A percentile compares a stretch with the other conserved stretches of the same genome.
These are phyloP conservation scores for Nissolia schottii DNA, from an alignment of 306 rosid genomes.

Conservation along the genomic window DNA sequence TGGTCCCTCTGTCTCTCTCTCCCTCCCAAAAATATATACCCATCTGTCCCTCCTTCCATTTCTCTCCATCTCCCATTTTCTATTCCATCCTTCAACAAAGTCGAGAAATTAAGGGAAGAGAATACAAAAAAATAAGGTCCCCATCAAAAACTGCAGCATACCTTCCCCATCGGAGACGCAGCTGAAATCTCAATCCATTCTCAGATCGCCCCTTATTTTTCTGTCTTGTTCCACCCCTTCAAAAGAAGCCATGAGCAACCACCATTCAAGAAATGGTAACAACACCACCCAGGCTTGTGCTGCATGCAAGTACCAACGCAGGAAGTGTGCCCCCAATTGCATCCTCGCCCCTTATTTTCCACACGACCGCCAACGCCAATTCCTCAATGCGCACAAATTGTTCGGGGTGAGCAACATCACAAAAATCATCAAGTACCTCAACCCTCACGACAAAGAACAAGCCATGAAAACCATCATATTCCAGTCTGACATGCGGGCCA, in stretches of 20 bases:
- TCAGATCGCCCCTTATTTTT: background rate
- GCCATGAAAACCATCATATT: slow-evolving; percentile 74
- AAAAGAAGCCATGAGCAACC: slow-evolving; percentile 20
- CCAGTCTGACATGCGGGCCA: slow-evolving; percentile 79
- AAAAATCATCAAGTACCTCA: slow-evolving; percentile 52
- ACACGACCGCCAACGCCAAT: slow-evolving; percentile 67
- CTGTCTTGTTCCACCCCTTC: background rate
- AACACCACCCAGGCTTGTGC: slow-evolving; percentile 86
- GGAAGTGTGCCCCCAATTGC: slow-evolving; percentile 89
- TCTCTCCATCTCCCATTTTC: slow-evolving; percentile 40
- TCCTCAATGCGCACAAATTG: slow-evolving; percentile 71
- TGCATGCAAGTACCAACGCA: slow-evolving; percentile 86
- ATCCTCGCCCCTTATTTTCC: slow-evolving; percentile 85
- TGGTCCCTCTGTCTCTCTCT: too few species aligned
- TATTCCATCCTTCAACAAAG: slow-evolving; percentile 12
- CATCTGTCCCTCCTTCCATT: slow-evolving; percentile 36
- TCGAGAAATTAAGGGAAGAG: slow-evolving; percentile 31
- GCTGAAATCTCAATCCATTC: slow-evolving; percentile 41
- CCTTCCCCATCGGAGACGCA: slow-evolving; percentile 85
- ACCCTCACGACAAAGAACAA: slow-evolving; percentile 43
- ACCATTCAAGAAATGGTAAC: slow-evolving; percentile 33
- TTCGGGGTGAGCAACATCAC: slow-evolving; percentile 83
- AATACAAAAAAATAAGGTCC: background rate
- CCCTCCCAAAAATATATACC: too few species aligned
- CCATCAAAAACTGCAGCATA: slow-evolving; percentile 11